phyloP scores from a whole-genome alignment of 805 yeast species.

The Ogataea trehaloabstinens region DNA sequence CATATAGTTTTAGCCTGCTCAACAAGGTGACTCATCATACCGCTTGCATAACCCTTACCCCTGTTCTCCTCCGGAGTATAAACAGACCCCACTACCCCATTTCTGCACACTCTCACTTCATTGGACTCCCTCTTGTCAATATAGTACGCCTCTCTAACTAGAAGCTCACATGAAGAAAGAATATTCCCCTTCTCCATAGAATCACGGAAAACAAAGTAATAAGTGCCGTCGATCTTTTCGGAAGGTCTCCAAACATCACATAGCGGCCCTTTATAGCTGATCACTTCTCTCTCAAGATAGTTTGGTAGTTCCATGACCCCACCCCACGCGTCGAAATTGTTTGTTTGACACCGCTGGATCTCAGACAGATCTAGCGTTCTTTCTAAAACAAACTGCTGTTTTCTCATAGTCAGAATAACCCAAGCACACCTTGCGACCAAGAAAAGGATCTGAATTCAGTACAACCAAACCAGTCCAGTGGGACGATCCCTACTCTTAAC shows the following conservation, averaged over 20 bases:
- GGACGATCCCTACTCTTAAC: too few species aligned
- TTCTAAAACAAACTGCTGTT: constrained; percentile 14
- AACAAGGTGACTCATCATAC: constrained; percentile 42
- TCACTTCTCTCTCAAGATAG: constrained; percentile 25
- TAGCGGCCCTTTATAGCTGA: constrained; percentile 13
- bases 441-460: too few species aligned
- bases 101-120: constrained; percentile 5
- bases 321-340: constrained; percentile 28
- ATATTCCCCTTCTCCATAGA: constrained; percentile 14
- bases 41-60: constrained; percentile 53
- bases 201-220: constrained; percentile 28
- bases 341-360: constrained; percentile 20
- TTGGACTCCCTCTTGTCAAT: constrained; percentile 4
- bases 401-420: too few species aligned
- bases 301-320: constrained; percentile 18
- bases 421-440: too few species aligned
- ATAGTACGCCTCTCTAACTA: constrained; percentile 24
- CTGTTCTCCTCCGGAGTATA: constrained; percentile 49
- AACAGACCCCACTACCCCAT: constrained; percentile 56
- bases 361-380: constrained; percentile 17
- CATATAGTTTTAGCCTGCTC: constrained; percentile 17
- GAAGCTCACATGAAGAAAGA: constrained; percentile 30
- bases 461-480: too few species aligned
- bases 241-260: constrained; percentile 22
- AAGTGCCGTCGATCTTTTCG: constrained; percentile 17